phyloP scores from a whole-genome alignment of 768 basidiomycete genomes.

The Hygrocybe punicea region DNA sequence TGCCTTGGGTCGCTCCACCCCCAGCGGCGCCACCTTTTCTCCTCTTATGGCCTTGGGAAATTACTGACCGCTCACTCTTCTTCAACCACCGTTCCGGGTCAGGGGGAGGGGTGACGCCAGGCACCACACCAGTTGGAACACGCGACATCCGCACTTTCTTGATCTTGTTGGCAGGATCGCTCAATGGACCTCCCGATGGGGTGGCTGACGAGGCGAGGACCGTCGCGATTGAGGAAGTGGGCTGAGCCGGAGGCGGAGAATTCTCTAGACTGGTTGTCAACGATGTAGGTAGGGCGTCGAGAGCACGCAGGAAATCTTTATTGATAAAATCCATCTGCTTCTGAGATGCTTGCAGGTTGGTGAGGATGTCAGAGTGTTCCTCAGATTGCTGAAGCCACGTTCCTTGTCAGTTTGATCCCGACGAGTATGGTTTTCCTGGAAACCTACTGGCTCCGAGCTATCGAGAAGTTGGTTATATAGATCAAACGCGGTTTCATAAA shows the following conservation, averaged over 20 bases:
- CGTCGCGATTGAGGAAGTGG: constrained; percentile 29
- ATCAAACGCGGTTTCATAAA: constrained; percentile 69
- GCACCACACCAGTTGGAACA: constrained; percentile 70
- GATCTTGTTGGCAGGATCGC: constrained; percentile 22
- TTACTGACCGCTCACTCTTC: constrained; percentile 73
- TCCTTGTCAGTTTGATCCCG: not conserved
- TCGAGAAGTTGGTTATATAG: constrained; percentile 81
- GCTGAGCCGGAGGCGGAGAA: constrained; percentile 53
- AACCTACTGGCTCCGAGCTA: constrained; percentile 71
- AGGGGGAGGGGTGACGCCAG: constrained; percentile 76
- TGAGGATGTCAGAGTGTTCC: constrained; percentile 83
- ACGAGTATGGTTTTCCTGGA: not conserved
- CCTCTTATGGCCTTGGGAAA: constrained; percentile 51
- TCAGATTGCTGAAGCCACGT: constrained; percentile 66
- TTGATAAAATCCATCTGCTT: constrained; percentile 82
- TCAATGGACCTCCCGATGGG: constrained; percentile 29
- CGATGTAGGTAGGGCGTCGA: constrained; percentile 57
- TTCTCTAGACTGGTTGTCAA: constrained; percentile 56
- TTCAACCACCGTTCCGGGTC: constrained; percentile 89
- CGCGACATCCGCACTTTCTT: constrained; percentile 61
- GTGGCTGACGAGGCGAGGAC: constrained; percentile 31
- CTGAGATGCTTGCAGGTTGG: constrained; percentile 79
- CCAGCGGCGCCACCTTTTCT: constrained; percentile 50
- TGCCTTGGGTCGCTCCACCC: constrained; percentile 67
- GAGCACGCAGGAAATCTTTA: constrained; percentile 58